These are phyloP conservation scores for Huntiella bhutanensis DNA, from an alignment of 2,329 filamentous ascomycete genomes.

Conservation along the genomic window DNA sequence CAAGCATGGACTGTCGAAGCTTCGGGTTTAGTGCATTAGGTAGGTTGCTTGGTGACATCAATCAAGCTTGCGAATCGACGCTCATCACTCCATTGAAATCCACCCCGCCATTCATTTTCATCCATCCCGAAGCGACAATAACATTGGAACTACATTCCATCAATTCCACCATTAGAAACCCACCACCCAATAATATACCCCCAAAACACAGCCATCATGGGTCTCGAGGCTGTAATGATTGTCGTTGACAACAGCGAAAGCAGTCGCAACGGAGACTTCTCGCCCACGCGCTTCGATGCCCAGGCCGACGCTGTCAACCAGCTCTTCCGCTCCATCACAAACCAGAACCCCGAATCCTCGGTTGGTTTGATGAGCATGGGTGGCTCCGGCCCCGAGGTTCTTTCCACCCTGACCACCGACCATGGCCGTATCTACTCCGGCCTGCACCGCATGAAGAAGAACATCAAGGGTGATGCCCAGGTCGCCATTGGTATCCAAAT, in stretches of 20 bases:
- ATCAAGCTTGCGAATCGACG: neutral
- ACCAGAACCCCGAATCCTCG: conserved; percentile 88
- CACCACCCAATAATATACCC: neutral
- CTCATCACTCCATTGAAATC: neutral
- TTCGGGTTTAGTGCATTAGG: neutral
- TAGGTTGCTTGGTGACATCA: conserved; percentile 8
- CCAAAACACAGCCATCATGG: conserved; percentile 49
- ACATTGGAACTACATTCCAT: neutral
- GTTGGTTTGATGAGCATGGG: conserved; percentile 99
- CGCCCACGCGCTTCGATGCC: conserved; percentile 86
- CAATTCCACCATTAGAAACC: neutral
- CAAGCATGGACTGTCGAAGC: too few relatives aligned
- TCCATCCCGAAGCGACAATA: neutral
- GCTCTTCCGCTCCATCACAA: conserved; percentile 88
- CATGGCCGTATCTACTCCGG: conserved; percentile 89
- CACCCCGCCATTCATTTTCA: neutral
- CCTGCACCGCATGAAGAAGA: conserved; percentile 70
- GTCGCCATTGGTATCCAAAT: conserved; percentile 90
- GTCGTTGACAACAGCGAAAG: conserved; percentile 99
- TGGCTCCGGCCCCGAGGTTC: conserved; percentile 87
- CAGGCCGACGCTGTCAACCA: conserved; percentile 90
- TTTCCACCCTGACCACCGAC: conserved; percentile 90
- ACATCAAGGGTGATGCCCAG: conserved; percentile 78
- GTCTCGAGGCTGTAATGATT: conserved; percentile 98
- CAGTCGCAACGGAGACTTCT: conserved; percentile 86